Conservation (phyloP, 2,329 filamentous ascomycete species). For the Epichloe brachyelytri region DNA sequence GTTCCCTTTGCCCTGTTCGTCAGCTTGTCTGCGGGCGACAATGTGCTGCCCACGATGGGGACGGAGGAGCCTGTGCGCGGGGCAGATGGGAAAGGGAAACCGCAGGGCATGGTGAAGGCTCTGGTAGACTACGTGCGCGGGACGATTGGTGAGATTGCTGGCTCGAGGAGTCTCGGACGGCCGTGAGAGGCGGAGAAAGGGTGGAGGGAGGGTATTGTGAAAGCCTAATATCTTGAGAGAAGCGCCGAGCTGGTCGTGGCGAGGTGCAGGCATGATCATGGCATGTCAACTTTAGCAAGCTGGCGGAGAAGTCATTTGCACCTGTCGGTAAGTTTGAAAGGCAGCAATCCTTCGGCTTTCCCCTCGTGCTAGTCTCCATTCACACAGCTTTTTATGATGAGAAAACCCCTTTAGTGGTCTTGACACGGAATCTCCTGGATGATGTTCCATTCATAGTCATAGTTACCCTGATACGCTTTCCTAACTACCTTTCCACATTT, state of each 20-base stretch:
- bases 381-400: neutral
- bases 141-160: slow-evolving; percentile 33
- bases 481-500: neutral
- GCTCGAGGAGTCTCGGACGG: slow-evolving; percentile 13
- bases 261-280: neutral
- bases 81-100: slow-evolving; percentile 33
- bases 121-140: slow-evolving; percentile 46
- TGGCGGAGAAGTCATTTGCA: neutral
- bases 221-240: neutral
- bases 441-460: slow-evolving; percentile 18
- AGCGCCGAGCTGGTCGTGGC: neutral
- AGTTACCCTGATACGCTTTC: slow-evolving; percentile 18
- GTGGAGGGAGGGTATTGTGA: neutral
- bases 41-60: slow-evolving; percentile 86
- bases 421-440: slow-evolving; percentile 24
- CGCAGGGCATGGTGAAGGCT: slow-evolving; percentile 54
- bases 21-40: slow-evolving; percentile 84
- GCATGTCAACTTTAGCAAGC: neutral
- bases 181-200: slow-evolving; percentile 6
- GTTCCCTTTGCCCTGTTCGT: slow-evolving; percentile 94
- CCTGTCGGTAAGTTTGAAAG: neutral
- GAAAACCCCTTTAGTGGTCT: slow-evolving; percentile 11
- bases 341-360: too few relatives aligned
- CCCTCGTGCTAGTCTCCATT: neutral
- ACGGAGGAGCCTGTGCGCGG: slow-evolving; percentile 41